phyloP scores from a whole-genome alignment of 2,329 filamentous ascomycete genomes.

The Claviceps sp. region DNA sequence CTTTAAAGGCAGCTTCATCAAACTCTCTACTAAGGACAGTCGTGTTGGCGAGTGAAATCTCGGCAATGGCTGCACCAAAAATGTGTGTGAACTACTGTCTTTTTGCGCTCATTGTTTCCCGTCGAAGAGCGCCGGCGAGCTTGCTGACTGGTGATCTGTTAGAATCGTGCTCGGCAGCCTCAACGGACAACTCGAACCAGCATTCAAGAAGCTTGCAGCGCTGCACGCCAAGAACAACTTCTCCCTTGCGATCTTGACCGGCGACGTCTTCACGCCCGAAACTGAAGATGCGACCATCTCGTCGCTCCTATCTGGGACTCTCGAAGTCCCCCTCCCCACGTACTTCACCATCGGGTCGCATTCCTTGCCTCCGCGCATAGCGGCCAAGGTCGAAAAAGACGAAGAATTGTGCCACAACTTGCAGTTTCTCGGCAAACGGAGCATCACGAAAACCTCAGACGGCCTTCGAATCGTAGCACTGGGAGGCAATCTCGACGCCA shows the following conservation, averaged over 20 bases:
- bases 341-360: slow-evolving; percentile 77
- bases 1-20: neutral
- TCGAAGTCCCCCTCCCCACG: slow-evolving; percentile 64
- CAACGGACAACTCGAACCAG: slow-evolving; percentile 61
- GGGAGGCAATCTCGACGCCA: slow-evolving; percentile 57
- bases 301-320: slow-evolving; percentile 56
- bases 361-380: slow-evolving; percentile 56
- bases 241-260: slow-evolving; percentile 68
- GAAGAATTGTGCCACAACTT: slow-evolving; percentile 80
- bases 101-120: no score
- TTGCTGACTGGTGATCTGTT: neutral
- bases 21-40: neutral
- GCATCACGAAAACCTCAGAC: slow-evolving; percentile 77
- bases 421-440: slow-evolving; percentile 77
- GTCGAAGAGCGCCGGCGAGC: neutral
- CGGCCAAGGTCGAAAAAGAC: slow-evolving; percentile 59
- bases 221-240: slow-evolving; percentile 84
- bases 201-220: slow-evolving; percentile 66
- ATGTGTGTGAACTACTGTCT: slow-evolving; percentile 22
- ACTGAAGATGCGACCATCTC: slow-evolving; percentile 46
- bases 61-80: slow-evolving; percentile 32
- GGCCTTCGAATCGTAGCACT: slow-evolving; percentile 79
- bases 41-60: neutral
- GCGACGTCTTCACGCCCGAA: slow-evolving; percentile 61
- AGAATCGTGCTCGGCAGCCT: slow-evolving; percentile 75